Evolutionary conservation across 768 basidiomycete species (phyloP).

Genomic region (Podaxis sp.): DNA sequence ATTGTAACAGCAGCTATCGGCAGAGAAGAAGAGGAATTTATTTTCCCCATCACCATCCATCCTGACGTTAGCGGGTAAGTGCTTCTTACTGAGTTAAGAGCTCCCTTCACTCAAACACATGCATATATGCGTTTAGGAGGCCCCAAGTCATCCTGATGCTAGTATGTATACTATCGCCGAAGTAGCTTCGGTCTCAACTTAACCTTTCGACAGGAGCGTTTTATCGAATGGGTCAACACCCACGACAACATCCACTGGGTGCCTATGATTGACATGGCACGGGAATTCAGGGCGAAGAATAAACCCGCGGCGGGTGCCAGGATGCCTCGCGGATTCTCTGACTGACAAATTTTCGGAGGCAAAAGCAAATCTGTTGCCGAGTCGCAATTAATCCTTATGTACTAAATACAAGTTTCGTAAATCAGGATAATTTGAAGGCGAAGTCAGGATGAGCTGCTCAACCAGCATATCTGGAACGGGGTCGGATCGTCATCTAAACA

Average conservation of each 20-base stretch:
- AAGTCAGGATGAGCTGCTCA: too few relatives aligned
- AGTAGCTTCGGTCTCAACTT: not conserved
- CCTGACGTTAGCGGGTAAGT: constrained; percentile 72
- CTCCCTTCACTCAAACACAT: not conserved
- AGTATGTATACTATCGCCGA: constrained; percentile 29
- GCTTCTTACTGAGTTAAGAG: constrained; percentile 5
- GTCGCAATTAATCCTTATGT: too few relatives aligned
- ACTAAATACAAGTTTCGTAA: too few relatives aligned
- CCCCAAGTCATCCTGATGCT: constrained; percentile 78
- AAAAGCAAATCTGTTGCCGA: not conserved
- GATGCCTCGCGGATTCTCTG: constrained; percentile 52
- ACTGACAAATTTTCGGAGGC: not conserved
- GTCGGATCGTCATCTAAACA: too few relatives aligned
- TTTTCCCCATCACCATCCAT: constrained; percentile 79
- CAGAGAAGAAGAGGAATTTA: constrained; percentile 62
- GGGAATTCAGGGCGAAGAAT: constrained; percentile 57
- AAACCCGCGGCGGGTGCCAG: constrained; percentile 46
- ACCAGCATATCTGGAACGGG: too few relatives aligned
- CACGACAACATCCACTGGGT: constrained; percentile 73
- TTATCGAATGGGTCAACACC: constrained; percentile 74
- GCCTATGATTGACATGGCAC: constrained; percentile 66
- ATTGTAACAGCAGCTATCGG: constrained; percentile 9
- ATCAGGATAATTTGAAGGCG: too few relatives aligned
- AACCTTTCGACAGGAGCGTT: constrained; percentile 47
- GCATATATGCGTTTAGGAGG: constrained; percentile 33